phyloP scores from a whole-genome alignment of 257 asterid species.

The Cynanchum wilfordii region DNA sequence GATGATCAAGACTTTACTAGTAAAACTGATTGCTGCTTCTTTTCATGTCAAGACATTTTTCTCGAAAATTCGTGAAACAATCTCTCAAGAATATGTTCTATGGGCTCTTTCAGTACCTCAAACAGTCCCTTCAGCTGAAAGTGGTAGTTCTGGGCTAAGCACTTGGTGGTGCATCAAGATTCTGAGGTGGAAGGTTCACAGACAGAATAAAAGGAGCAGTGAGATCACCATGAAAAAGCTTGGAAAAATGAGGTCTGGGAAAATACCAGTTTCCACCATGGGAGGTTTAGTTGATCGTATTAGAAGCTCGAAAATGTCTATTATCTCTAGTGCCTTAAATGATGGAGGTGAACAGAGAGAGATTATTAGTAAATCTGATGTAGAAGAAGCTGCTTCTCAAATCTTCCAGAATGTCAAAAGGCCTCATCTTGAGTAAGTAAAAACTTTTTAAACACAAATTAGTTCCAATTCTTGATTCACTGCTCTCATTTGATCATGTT shows the following conservation, averaged over 20 bases:
- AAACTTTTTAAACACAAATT: neutral
- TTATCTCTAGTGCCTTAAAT: neutral
- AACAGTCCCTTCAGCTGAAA: neutral
- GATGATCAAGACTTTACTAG: slow-evolving; percentile 22
- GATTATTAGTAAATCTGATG: slow-evolving; percentile 16
- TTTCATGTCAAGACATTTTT: slow-evolving; percentile 28
- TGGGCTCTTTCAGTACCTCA: slow-evolving; percentile 7
- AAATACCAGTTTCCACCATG: slow-evolving; percentile 22
- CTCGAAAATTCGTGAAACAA: slow-evolving; percentile 2
- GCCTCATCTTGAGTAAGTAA: slow-evolving; percentile 13
- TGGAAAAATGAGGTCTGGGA: slow-evolving; percentile 8
- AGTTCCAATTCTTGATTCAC: neutral
- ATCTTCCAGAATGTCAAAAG: slow-evolving; percentile 24
- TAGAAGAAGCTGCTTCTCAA: slow-evolving; percentile 18
- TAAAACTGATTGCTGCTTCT: slow-evolving; percentile 27
- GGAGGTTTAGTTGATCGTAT: slow-evolving; percentile 14
- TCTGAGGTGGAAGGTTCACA: neutral
- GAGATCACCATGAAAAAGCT: slow-evolving; percentile 10
- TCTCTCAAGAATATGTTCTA: neutral
- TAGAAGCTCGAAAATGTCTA: slow-evolving; percentile 10
- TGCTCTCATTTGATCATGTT: neutral
- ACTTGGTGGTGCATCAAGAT: neutral
- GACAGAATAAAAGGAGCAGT: neutral
- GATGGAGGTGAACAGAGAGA: slow-evolving; percentile 16
- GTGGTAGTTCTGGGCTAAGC: neutral